Evolutionary conservation across 2,329 filamentous ascomycete genomes (phyloP).

Genomic region (Sarocladium kiliense): DNA sequence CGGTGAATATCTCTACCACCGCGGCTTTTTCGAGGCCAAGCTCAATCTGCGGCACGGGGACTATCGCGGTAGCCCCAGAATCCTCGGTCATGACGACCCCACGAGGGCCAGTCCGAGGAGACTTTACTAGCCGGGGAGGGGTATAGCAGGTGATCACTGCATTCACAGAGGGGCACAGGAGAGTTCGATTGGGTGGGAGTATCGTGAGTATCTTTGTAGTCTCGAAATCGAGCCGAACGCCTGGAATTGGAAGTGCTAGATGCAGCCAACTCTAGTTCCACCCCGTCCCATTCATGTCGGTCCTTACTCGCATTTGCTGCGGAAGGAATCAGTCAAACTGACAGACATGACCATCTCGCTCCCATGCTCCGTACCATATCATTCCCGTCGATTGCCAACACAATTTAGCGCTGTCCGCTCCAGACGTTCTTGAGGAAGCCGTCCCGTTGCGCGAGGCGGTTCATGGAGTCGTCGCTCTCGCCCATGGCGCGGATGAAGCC

Average conservation of each 20-base stretch:
- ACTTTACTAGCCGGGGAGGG: conserved; percentile 48
- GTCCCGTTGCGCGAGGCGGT: conserved; percentile 92
- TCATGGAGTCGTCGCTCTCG: conserved; percentile 94
- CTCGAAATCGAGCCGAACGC: conserved; percentile 42
- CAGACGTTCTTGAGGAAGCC: conserved; percentile 97
- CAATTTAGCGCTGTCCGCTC: conserved; percentile 56
- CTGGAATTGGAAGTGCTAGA: conserved; percentile 41
- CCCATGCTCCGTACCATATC: neutral
- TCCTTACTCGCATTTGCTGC: conserved; percentile 21
- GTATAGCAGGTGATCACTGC: conserved; percentile 15
- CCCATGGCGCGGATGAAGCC: conserved; percentile 97
- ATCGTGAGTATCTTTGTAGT: conserved; percentile 25
- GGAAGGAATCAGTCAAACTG: neutral
- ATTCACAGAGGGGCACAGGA: neutral
- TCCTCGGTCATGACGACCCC: conserved; percentile 40
- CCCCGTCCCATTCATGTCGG: conserved; percentile 31
- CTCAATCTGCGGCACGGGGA: conserved; percentile 54
- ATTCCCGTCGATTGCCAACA: neutral
- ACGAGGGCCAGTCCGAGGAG: conserved; percentile 41
- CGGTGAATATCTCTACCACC: conserved; percentile 47
- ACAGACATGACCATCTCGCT: neutral
- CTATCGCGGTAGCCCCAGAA: conserved; percentile 54
- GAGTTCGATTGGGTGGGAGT: conserved; percentile 5
- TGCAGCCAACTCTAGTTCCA: conserved; percentile 39
- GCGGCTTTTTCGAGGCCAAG: conserved; percentile 56